A percentile compares a stretch with the other conserved stretches of the same genome.
These are phyloP conservation scores for Porphyridium purpureum DNA, from an alignment of 23 red algal genomes.

Conservation along the genomic window DNA sequence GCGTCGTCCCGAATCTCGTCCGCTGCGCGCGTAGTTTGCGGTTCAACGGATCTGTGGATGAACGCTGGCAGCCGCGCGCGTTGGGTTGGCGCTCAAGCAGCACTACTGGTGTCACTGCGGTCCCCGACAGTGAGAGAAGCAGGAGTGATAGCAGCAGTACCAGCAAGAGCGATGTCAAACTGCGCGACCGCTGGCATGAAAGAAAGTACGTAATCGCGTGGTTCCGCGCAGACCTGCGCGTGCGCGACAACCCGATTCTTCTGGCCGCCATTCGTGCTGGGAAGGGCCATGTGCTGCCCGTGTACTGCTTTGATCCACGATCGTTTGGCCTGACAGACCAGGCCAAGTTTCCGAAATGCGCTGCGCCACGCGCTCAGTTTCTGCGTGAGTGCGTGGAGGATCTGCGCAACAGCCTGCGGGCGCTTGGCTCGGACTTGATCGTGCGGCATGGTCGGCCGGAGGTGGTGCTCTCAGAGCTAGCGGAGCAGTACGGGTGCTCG, in stretches of 20 bases:
- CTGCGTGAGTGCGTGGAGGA: constrained; percentile 39
- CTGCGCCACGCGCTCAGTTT: constrained; percentile 46
- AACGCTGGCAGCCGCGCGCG: no score
- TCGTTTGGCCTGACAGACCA: constrained; percentile 11
- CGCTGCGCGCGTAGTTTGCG: no score
- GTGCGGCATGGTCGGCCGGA: constrained; percentile 33
- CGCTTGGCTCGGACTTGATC: constrained; percentile 29
- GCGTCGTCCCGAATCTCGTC: no score
- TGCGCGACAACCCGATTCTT: constrained; percentile 74
- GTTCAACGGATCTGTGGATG: no score
- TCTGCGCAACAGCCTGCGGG: constrained; percentile 15
- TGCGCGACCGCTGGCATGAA: no score
- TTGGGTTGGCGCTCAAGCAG: no score
- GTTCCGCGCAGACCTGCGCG: constrained; percentile 76
- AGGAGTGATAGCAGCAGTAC: no score
- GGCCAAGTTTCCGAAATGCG: constrained; percentile 31
- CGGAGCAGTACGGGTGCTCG: constrained; percentile 3
- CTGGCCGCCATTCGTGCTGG: no score
- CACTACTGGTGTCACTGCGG: no score
- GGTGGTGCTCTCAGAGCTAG: constrained; percentile 25
- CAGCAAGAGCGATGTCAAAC: no score
- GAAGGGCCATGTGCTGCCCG: constrained; percentile 21
- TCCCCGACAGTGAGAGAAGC: no score
- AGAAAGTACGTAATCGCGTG: no score
- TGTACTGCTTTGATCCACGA: constrained; percentile 36